These are phyloP conservation scores for Cyclotella sp. DNA, from an alignment of 108 stramenopile species.

Conservation along the genomic window DNA sequence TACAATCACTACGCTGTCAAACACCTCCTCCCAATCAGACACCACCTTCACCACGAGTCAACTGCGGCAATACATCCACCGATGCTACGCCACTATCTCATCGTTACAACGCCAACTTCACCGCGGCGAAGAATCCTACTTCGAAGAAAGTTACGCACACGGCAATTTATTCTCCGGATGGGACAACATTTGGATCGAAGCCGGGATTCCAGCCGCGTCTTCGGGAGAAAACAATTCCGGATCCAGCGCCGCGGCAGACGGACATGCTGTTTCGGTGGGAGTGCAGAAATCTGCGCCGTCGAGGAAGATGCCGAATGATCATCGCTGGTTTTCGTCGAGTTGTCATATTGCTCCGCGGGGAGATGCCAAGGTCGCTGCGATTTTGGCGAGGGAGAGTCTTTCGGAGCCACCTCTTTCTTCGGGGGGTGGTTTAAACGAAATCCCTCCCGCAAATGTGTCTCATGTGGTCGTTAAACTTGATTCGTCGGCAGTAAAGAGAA, in stretches of 20 bases:
- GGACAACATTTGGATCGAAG: constrained; percentile 66
- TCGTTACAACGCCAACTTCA: constrained; percentile 76
- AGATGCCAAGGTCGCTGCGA: no score
- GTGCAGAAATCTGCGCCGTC: no score
- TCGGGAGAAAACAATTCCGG: background rate
- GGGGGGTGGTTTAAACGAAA: no score
- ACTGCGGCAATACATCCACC: constrained; percentile 34
- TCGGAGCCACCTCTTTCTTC: no score
- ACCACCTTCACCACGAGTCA: constrained; percentile 19
- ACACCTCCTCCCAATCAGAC: background rate
- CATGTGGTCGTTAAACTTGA: no score
- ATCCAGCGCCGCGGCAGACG: background rate
- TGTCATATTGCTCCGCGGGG: no score
- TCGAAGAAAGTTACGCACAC: constrained; percentile 64
- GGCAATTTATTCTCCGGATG: constrained; percentile 74
- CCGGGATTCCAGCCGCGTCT: constrained; percentile 8
- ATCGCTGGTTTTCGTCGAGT: no score
- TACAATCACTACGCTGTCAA: background rate
- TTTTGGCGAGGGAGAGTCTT: no score
- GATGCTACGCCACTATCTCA: constrained; percentile 46
- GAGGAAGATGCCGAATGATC: no score
- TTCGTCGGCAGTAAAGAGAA: no score
- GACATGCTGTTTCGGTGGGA: no score
- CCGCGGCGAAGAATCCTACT: constrained; percentile 81
- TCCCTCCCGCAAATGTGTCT: no score